A percentile compares a stretch with the other conserved stretches of the same genome.
These are phyloP conservation scores for Ascochyta lentis DNA, from an alignment of 2,329 filamentous ascomycete genomes.

Conservation along the genomic window DNA sequence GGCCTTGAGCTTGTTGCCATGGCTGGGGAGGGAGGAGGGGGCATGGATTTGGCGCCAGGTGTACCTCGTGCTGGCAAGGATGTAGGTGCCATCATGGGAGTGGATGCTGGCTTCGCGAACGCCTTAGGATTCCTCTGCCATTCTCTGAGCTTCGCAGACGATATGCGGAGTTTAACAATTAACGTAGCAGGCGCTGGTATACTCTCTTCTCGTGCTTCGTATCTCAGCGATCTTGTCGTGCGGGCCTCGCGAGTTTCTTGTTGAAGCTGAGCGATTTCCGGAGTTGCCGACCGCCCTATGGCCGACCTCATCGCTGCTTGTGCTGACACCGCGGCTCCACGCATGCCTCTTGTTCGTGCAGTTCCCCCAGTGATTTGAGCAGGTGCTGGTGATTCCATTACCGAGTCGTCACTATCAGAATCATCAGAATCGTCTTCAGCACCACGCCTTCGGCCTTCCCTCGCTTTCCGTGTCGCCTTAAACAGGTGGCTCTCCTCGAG, in stretches of 20 bases:
- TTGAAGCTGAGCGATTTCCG: conserved; percentile 70
- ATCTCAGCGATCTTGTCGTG: conserved; percentile 65
- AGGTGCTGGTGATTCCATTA: conserved; percentile 79
- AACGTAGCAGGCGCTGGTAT: conserved; percentile 67
- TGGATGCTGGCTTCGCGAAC: conserved; percentile 51
- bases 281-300: conserved; percentile 82
- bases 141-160: conserved; percentile 73
- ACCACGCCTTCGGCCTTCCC: conserved; percentile 63
- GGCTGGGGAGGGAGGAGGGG: conserved; percentile 58
- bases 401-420: conserved; percentile 88
- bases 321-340: conserved; percentile 84
- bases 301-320: conserved; percentile 84
- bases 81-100: conserved; percentile 54
- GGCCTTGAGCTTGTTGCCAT: conserved; percentile 46
- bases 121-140: conserved; percentile 64
- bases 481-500: conserved; percentile 87
- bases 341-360: conserved; percentile 84
- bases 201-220: conserved; percentile 78
- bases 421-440: conserved; percentile 83
- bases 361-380: conserved; percentile 76
- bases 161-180: conserved; percentile 77
- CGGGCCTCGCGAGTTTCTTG: conserved; percentile 81
- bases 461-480: conserved; percentile 63
- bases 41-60: conserved; percentile 63
- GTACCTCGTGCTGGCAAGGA: conserved; percentile 58